Percentiles rank a stretch among this genome's conserved stretches.
Evolutionary conservation across 805 yeast genomes (phyloP).

Genomic region (Starmerella scarabaei): DNA sequence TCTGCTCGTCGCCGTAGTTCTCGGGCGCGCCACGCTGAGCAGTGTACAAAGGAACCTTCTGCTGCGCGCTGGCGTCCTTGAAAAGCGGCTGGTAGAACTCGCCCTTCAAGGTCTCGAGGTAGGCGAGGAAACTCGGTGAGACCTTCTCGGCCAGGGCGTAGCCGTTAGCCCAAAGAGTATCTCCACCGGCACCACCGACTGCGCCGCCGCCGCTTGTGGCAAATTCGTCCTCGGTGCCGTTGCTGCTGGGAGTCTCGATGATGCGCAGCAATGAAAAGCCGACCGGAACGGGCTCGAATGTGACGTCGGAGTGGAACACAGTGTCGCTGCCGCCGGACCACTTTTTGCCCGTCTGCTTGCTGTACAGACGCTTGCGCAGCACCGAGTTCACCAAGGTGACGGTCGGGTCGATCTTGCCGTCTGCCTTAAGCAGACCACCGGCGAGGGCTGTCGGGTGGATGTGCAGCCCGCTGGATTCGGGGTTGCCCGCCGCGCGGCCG

Average conservation of each 20-base stretch:
- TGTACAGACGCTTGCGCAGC: conserved; percentile 17
- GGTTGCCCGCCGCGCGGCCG: conserved; percentile 23
- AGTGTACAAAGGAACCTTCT: conserved; percentile 37
- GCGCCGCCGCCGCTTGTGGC: conserved; percentile 15
- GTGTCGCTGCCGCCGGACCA: conserved; percentile 22
- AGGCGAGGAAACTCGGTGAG: conserved; percentile 37
- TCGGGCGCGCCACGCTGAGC: conserved; percentile 28
- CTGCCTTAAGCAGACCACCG: conserved; percentile 22
- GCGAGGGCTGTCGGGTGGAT: conserved; percentile 26
- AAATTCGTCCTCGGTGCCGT: conserved; percentile 26
- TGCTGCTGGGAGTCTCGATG: conserved; percentile 37
- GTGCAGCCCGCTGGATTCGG: conserved; percentile 23
- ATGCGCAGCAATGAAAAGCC: conserved; percentile 41
- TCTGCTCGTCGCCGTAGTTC: conserved; percentile 20
- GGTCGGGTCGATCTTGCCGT: conserved; percentile 25
- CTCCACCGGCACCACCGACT: conserved; percentile 32
- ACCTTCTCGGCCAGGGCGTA: conserved; percentile 42
- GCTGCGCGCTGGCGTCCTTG: conserved; percentile 32
- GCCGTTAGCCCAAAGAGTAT: conserved; percentile 42
- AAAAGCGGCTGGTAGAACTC: conserved; percentile 31
- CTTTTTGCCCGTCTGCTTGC: conserved; percentile 8
- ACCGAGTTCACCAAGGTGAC: conserved; percentile 22
- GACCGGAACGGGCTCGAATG: conserved; percentile 45
- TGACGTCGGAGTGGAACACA: conserved; percentile 43
- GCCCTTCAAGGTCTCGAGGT: conserved; percentile 33